phyloP scores from a whole-genome alignment of 164 flowering plant species.

The Sextonia rubra region DNA sequence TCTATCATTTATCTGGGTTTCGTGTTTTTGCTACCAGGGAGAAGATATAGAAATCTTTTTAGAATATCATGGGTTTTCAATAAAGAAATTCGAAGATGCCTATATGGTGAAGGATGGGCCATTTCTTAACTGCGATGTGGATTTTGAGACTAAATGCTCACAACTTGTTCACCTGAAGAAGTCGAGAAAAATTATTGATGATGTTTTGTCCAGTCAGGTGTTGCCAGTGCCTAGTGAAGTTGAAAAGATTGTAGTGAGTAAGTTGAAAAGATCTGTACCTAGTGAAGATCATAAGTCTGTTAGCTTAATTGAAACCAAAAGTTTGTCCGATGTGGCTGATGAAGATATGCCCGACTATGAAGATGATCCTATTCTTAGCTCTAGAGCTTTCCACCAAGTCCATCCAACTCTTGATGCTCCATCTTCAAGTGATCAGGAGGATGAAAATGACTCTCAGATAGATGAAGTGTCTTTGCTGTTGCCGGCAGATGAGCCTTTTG shows the following conservation, averaged over 20 bases:
- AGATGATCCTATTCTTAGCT: constrained; percentile 19
- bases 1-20: not conserved
- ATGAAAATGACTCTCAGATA: constrained; percentile 14
- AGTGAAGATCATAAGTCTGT: not conserved
- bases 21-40: constrained; percentile 38
- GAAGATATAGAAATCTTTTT: constrained; percentile 71
- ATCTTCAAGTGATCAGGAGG: constrained; percentile 18
- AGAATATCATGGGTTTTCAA: constrained; percentile 76
- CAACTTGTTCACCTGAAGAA: constrained; percentile 71
- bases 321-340: constrained; percentile 23
- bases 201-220: constrained; percentile 39
- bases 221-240: constrained; percentile 20
- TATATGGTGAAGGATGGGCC: constrained; percentile 92
- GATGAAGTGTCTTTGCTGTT: constrained; percentile 13
- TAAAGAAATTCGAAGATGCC: constrained; percentile 76
- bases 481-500: constrained; percentile 13
- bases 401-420: constrained; percentile 15
- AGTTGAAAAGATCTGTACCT: constrained; percentile 2
- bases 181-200: constrained; percentile 52
- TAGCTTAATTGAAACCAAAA: not conserved
- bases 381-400: constrained; percentile 11
- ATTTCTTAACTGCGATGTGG: constrained; percentile 59
- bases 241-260: constrained; percentile 17
- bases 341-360: constrained; percentile 45
- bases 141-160: constrained; percentile 69